Percentiles rank a stretch among this genome's conserved stretches.
These are phyloP conservation scores for Kandelia obovata DNA, from an alignment of 345 rosid genomes.

Conservation along the genomic window DNA sequence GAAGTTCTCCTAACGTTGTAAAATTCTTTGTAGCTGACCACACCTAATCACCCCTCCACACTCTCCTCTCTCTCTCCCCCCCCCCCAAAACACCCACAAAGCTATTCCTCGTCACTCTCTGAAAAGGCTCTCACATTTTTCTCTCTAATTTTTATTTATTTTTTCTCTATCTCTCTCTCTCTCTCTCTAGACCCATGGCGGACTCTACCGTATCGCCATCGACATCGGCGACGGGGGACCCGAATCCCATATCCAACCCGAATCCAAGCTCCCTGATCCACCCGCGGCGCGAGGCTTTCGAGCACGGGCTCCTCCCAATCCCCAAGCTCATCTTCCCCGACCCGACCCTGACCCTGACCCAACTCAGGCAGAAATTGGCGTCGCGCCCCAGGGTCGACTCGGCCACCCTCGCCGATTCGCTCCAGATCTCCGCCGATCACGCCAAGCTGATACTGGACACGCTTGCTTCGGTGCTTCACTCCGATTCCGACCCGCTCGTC, in stretches of 20 bases:
- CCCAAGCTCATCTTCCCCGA: slow-evolving; percentile 84
- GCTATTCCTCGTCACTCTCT: slow-evolving; percentile 3
- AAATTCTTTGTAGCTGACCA: neutral
- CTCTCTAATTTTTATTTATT: neutral
- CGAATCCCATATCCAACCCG: slow-evolving; percentile 7
- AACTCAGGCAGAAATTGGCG: slow-evolving; percentile 58
- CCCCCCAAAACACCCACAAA: neutral
- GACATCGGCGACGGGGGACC: slow-evolving; percentile 9
- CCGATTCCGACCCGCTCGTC: slow-evolving; percentile 71
- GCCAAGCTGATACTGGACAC: slow-evolving; percentile 85
- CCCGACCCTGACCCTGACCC: slow-evolving; percentile 70
- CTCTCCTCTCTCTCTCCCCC: neutral
- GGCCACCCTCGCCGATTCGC: slow-evolving; percentile 60
- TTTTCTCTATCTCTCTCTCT: neutral
- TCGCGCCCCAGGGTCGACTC: slow-evolving; percentile 55
- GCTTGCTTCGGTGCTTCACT: slow-evolving; percentile 79
- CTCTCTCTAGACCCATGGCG: slow-evolving; percentile 11
- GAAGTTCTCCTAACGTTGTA: neutral
- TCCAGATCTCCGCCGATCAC: slow-evolving; percentile 87
- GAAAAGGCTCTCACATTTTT: slow-evolving; percentile 3
- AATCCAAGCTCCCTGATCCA: slow-evolving; percentile 51
- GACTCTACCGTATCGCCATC: slow-evolving; percentile 13
- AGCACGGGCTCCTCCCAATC: slow-evolving; percentile 94
- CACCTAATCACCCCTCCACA: neutral
- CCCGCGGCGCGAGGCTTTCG: slow-evolving; percentile 89